Evolutionary conservation across 805 yeast genomes (phyloP), one percentile per base, ranked within the genome.

Genomic region (Metschnikowia hibisci): DNA sequence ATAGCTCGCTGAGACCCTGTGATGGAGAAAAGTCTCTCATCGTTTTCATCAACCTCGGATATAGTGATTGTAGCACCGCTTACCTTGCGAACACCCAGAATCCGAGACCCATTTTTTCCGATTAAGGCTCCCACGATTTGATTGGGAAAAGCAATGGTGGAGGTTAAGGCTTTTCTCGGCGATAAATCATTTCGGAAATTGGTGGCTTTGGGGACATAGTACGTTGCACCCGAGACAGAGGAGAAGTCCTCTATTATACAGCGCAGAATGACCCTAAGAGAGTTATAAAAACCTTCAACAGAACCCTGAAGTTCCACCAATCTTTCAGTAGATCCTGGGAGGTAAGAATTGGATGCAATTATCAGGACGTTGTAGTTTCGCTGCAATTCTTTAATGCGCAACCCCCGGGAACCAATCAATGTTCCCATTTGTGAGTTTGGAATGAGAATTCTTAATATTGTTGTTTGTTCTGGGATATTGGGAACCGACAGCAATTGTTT

Each of bases 381-480:
- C 66, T 86, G 93, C 47, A 88, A 77, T 32, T 82, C 74, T 67
- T 87, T 88, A 58, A 89, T 89, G 59, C 89, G 76, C 10, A 73
- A 67, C 41, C 96, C 96, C 47, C 78, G 85, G 45, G 84, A 80
- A 41, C 96, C 96, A 58, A 89, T 88, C 35, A 89, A 76, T 7
- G 95, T 81, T 31, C 96, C 96, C 80, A 88, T 81, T 61, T 87
- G 96, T 40, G 82, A 74, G 63, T 88, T 87, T 32, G 96, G 88
- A 46, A 88, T 74, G 49, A 89, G 69, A 35, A 89, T 69, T 57
- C 96, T 76, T 55, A 88, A 62, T 28, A 78, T 71, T 5, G 74
- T 66, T 28, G 78, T 73, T 39, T 76, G 71, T 22, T 78, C 80
- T 33, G 74, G 74, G 25, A 75, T 66, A 20, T 73, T 61, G 6